Base-by-base conservation (phyloP, 805 yeast genomes). In the Candida bentonensis region DNA sequence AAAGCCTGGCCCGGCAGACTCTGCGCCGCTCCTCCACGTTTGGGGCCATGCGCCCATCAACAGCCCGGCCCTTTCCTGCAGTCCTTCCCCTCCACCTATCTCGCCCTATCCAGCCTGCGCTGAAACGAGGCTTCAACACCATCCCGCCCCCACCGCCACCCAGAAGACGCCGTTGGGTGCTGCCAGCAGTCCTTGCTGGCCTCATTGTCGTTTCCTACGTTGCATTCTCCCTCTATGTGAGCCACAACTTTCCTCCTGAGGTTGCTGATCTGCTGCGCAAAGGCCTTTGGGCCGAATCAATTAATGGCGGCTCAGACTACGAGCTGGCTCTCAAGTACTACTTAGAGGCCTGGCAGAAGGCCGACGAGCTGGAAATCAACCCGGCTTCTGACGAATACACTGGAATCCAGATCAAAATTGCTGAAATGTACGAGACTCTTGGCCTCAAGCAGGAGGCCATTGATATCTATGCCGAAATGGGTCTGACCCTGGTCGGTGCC, bases 381-480 rank as follows among this genome's bases (percentile, higher is more conserved):
- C 72, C 71, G 9, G 53, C 82, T 25, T 68, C 76, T 46, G 92
- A 85, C 55, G 89, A 83, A 55, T 88, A 83, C 59, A 88, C 96
- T 0, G 96, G 96, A 0, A 75, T 89, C 44, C 94, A 88, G 55
- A 67, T 89, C 59, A 85, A 88, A 55, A 66, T 85, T 27, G 94
- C 82, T 9, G 95, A 87, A 55, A 81, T 86, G 86, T 83, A 76
- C 57, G 95, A 85, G 54, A 68, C 79, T 34, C 60, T 86, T 52
- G 70, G 68, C 20, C 69, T 73, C 76, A 51, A 56, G 25, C 74
- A 74, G 13, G 82, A 80, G 43, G 94, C 95, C 0, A 68, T 74
- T 28, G 67, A 69, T 49, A 62, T 84, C 5, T 87, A 84, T 60
- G 66, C 74, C 46, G 89, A 82, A 53, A 64, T 84, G 42, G 73